Conservation (phyloP, 2,329 filamentous ascomycete species). For the Gnomoniopsis smithogilvyi region DNA sequence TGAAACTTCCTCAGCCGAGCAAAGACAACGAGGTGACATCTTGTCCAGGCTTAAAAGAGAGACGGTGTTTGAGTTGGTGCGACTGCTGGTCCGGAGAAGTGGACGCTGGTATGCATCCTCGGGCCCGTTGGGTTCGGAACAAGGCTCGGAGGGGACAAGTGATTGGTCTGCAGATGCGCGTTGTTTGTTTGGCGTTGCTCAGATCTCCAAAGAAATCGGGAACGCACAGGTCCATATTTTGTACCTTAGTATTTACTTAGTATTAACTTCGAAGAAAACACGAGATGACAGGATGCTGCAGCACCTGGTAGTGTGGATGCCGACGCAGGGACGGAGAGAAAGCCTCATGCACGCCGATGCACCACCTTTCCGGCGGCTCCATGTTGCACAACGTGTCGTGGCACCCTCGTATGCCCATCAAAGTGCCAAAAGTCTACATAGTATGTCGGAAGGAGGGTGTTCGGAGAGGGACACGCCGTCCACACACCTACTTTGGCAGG, state of each 20-base stretch:
- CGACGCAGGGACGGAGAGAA: neutral
- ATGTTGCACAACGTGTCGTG: conserved; percentile 3
- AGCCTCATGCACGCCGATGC: neutral
- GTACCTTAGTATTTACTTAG: too few species aligned
- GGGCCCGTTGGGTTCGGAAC: neutral
- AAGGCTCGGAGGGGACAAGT: neutral
- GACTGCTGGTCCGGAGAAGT: neutral
- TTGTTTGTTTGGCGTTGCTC: conserved; percentile 12
- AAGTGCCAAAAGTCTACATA: neutral
- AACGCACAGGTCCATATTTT: neutral
- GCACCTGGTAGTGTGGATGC: neutral
- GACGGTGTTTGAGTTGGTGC: neutral
- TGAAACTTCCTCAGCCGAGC: neutral
- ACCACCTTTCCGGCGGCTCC: neutral
- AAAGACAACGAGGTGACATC: neutral
- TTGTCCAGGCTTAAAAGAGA: neutral
- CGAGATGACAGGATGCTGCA: conserved; percentile 7
- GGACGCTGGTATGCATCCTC: neutral
- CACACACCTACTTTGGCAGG: neutral
- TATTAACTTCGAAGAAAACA: conserved; percentile 3
- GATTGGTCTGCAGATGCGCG: conserved; percentile 2
- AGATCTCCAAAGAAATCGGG: neutral
- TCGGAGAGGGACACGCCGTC: too few species aligned
- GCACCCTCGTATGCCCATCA: conserved; percentile 5
- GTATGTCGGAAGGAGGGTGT: neutral